phyloP scores from a whole-genome alignment of 2,329 filamentous ascomycete genomes.

The Trichothecium sympodiale region DNA sequence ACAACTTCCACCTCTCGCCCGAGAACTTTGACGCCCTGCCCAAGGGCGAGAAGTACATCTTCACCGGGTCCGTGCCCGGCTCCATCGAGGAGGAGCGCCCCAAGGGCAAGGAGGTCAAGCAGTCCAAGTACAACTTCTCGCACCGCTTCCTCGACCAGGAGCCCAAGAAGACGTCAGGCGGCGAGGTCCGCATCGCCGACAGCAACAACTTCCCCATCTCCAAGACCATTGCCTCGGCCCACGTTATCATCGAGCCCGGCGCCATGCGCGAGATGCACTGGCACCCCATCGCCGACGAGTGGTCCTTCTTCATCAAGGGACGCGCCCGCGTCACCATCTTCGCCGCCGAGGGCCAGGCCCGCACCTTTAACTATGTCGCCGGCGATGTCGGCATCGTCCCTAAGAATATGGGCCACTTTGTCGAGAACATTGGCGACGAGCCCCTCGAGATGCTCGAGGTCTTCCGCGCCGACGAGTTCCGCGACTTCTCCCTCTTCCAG shows the following conservation, averaged over 20 bases:
- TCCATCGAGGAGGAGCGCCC: slow-evolving; percentile 56
- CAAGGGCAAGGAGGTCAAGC: slow-evolving; percentile 47
- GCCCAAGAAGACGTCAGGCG: slow-evolving; percentile 55
- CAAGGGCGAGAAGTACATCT: slow-evolving; percentile 63
- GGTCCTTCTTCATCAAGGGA: slow-evolving; percentile 68
- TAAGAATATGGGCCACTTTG: slow-evolving; percentile 68
- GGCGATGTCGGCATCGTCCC: slow-evolving; percentile 73
- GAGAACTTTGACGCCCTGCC: slow-evolving; percentile 61
- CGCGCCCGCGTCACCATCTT: slow-evolving; percentile 66
- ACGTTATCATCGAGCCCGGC: slow-evolving; percentile 60
- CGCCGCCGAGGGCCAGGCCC: slow-evolving; percentile 53
- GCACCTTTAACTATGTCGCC: slow-evolving; percentile 65
- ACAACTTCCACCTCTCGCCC: slow-evolving; percentile 65
- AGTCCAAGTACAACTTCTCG: slow-evolving; percentile 57
- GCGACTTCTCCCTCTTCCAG: slow-evolving; percentile 63
- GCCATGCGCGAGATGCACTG: slow-evolving; percentile 73
- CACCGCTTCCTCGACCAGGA: slow-evolving; percentile 62
- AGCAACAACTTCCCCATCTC: slow-evolving; percentile 67
- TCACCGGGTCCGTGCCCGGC: slow-evolving; percentile 55
- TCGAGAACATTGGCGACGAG: slow-evolving; percentile 72
- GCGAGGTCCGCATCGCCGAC: slow-evolving; percentile 63
- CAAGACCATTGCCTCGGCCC: slow-evolving; percentile 60
- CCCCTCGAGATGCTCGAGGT: slow-evolving; percentile 67
- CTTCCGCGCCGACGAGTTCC: slow-evolving; percentile 59
- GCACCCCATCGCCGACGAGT: slow-evolving; percentile 71